These are phyloP conservation scores for Crepidotus sp. DNA, from an alignment of 1,284 basidiomycete species.

Conservation along the genomic window DNA sequence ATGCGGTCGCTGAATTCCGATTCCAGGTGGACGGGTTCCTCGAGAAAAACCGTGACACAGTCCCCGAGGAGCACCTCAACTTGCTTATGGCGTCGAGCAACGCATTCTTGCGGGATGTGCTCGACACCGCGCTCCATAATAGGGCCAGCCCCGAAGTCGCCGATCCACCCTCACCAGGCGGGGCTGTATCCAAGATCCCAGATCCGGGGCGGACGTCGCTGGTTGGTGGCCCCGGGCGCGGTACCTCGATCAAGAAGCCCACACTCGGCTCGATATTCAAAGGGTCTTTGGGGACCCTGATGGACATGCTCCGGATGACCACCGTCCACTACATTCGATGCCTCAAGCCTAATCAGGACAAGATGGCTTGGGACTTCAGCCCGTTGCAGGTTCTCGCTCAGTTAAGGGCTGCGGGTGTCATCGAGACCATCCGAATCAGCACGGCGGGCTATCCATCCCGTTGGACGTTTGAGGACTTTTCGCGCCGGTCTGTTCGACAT, in stretches of 20 bases:
- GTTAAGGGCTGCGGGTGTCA: slow-evolving; percentile 94
- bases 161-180: slow-evolving; percentile 9
- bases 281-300: slow-evolving; percentile 84
- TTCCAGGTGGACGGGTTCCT: slow-evolving; percentile 97
- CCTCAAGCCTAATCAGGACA: slow-evolving; percentile 98
- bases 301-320: slow-evolving; percentile 96
- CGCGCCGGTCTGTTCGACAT: slow-evolving; percentile 64
- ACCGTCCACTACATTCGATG: slow-evolving; percentile 99
- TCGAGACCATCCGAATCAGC: slow-evolving; percentile 98
- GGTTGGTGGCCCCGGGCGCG: slow-evolving; percentile 40
- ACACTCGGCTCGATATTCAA: slow-evolving; percentile 99
- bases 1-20: too few species aligned
- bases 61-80: slow-evolving; percentile 94
- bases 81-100: slow-evolving; percentile 86
- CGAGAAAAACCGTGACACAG: slow-evolving; percentile 98
- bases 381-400: slow-evolving; percentile 94
- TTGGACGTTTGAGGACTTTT: slow-evolving; percentile 98
- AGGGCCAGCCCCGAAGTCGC: slow-evolving; percentile 27
- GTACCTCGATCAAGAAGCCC: slow-evolving; percentile 79
- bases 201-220: slow-evolving; percentile 71
- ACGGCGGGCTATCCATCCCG: slow-evolving; percentile 98
- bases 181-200: slow-evolving; percentile 46
- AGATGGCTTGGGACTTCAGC: slow-evolving; percentile 94
- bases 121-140: slow-evolving; percentile 71
- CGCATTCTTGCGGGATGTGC: slow-evolving; percentile 87